A percentile compares a stretch with the other conserved stretches of the same genome.
Conservation (phyloP, 1,139 yeast species). For the Cylindricascospora bacillispora region DNA sequence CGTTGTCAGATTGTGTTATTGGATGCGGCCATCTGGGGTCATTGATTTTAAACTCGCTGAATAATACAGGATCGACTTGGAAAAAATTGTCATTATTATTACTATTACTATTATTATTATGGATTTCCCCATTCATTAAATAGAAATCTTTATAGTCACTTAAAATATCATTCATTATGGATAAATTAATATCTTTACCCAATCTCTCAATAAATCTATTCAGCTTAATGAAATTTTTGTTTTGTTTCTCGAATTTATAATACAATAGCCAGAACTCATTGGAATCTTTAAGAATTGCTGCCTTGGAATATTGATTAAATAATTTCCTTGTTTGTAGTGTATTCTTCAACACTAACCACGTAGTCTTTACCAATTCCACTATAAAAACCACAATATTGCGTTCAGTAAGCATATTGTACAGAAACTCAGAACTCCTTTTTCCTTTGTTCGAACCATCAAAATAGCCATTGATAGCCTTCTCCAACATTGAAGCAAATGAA, state of each 20-base stretch:
- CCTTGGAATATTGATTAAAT: conserved; percentile 32
- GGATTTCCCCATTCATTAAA: conserved; percentile 20
- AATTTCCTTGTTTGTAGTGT: conserved; percentile 31
- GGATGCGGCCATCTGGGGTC: conserved; percentile 15
- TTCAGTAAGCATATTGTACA: conserved; percentile 24
- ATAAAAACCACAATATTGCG: conserved; percentile 27
- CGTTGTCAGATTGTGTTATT: conserved; percentile 7
- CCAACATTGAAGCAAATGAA: conserved; percentile 16
- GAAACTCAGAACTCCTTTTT: conserved; percentile 8
- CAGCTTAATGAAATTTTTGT: conserved; percentile 34
- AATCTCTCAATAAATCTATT: conserved; percentile 33
- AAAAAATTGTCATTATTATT: conserved; percentile 2
- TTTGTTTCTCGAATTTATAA: conserved; percentile 38
- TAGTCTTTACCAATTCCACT: conserved; percentile 29
- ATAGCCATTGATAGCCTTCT: conserved; percentile 15
- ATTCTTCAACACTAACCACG: conserved; percentile 27
- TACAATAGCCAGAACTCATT: conserved; percentile 44
- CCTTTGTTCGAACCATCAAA: conserved; percentile 11
- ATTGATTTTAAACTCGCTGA: conserved; percentile 18
- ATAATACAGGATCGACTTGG: conserved; percentile 16
- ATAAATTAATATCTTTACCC: conserved; percentile 34
- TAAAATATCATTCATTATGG: conserved; percentile 36
- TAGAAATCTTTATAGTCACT: conserved; percentile 25
- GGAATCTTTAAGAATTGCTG: conserved; percentile 30
- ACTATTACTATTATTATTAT: conserved; percentile 7